phyloP scores from a whole-genome alignment of 116 monocot species.

The Cymodocea nodosa region DNA sequence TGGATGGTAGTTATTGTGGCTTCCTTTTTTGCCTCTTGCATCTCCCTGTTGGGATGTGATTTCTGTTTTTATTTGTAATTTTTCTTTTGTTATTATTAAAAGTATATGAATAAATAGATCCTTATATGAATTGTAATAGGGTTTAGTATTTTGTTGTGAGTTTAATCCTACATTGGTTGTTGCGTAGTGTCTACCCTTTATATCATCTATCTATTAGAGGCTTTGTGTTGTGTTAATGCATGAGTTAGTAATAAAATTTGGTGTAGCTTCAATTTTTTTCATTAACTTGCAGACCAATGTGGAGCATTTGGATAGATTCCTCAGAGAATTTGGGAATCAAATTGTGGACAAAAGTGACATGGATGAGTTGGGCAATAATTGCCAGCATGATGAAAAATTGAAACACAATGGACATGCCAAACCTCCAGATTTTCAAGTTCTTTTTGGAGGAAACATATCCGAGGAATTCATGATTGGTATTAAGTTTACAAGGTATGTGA shows the following conservation, averaged over 20 bases:
- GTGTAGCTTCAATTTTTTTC: background rate
- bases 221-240: too few relatives aligned
- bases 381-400: background rate
- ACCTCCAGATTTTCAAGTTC: conserved; percentile 50
- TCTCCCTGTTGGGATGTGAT: too few relatives aligned
- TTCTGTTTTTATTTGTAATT: too few relatives aligned
- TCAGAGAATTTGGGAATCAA: conserved; percentile 46
- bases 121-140: too few relatives aligned
- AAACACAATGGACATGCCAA: conserved; percentile 32
- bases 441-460: conserved; percentile 82
- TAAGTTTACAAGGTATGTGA: conserved; percentile 70
- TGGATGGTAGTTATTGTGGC: too few relatives aligned
- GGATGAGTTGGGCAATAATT: conserved; percentile 1
- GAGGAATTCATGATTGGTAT: conserved; percentile 89
- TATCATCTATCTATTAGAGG: too few relatives aligned
- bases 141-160: too few relatives aligned
- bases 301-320: conserved; percentile 64
- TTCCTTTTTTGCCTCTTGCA: too few relatives aligned
- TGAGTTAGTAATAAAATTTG: background rate
- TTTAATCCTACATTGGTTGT: too few relatives aligned
- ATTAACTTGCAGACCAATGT: conserved; percentile 42
- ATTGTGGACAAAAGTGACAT: conserved; percentile 28
- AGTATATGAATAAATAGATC: too few relatives aligned
- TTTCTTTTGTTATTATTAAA: too few relatives aligned
- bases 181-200: too few relatives aligned